Conservation (phyloP, 2,329 filamentous ascomycete genomes). For the Epichloe brachyelytri region DNA sequence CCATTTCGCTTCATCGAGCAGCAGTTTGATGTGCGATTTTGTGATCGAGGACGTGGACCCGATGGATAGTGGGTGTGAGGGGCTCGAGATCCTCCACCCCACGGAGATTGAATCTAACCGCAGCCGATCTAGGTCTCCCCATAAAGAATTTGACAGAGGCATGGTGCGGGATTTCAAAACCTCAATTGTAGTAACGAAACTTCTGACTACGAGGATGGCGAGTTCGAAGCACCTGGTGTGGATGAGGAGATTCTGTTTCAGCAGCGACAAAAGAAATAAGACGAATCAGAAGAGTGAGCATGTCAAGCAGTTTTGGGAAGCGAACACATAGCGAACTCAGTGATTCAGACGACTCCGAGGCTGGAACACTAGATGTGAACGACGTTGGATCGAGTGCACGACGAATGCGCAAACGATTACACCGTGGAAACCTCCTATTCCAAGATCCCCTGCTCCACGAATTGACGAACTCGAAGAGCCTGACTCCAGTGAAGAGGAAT, state of each 20-base stretch:
- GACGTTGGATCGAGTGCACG: constrained; percentile 34
- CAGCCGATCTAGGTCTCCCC: constrained; percentile 27
- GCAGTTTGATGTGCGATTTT: constrained; percentile 18
- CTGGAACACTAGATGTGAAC: constrained; percentile 26
- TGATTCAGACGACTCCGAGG: constrained; percentile 32
- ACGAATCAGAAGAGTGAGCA: constrained; percentile 33
- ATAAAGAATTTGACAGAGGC: constrained; percentile 26
- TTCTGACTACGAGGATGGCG: constrained; percentile 22
- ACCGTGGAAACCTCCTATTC: constrained; percentile 34
- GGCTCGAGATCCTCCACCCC: constrained; percentile 29
- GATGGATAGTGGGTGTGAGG: constrained; percentile 31
- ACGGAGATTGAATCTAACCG: constrained; percentile 33
- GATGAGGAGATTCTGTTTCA: constrained; percentile 30
- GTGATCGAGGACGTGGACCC: constrained; percentile 34
- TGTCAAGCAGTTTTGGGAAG: constrained; percentile 42
- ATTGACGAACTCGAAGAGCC: constrained; percentile 44
- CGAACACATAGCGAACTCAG: constrained; percentile 41
- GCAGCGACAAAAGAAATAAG: constrained; percentile 27
- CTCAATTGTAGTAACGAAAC: constrained; percentile 31
- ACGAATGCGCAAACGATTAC: constrained; percentile 32
- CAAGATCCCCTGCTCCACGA: constrained; percentile 35
- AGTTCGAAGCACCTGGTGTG: constrained; percentile 10
- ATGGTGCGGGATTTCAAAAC: constrained; percentile 32
- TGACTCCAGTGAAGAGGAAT: constrained; percentile 33
- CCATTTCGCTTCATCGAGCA: constrained; percentile 9